Conservation (phyloP, 805 yeast species). For the Candida silvicultrix region DNA sequence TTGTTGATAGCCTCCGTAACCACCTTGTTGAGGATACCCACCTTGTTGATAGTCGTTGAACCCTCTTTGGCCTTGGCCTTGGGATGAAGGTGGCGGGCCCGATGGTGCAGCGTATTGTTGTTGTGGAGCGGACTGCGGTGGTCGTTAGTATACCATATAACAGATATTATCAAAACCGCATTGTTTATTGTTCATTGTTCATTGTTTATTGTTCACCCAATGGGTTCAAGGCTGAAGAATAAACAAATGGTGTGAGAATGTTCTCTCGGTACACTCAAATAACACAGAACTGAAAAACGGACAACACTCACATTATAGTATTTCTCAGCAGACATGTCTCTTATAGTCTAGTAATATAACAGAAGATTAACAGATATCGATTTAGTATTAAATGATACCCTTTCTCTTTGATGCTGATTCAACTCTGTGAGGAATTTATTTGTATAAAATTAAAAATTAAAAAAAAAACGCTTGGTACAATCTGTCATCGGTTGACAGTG, state of each 20-base stretch:
- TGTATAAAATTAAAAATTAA: too few species aligned
- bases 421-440: too few species aligned
- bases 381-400: too few species aligned
- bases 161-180: too few species aligned
- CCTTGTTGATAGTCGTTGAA: constrained; percentile 17
- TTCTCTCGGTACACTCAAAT: too few species aligned
- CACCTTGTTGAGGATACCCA: constrained; percentile 17
- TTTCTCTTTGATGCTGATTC: too few species aligned
- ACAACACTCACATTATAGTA: constrained; percentile 17
- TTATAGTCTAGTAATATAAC: background rate
- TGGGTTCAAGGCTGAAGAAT: background rate
- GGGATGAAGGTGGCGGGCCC: constrained; percentile 9
- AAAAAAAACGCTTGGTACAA: too few species aligned
- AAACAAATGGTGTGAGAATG: too few species aligned
- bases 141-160: constrained; percentile 3
- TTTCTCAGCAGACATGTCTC: constrained; percentile 21
- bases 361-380: too few species aligned
- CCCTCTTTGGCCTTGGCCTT: constrained; percentile 10
- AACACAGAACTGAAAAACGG: background rate
- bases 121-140: background rate
- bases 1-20: constrained; percentile 28
- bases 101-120: constrained; percentile 14
- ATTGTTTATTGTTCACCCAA: background rate
- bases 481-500: too few species aligned
- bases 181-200: background rate